Percentiles rank a stretch among this genome's conserved stretches.
These are phyloP conservation scores for Bonnemaisonia californica DNA, from an alignment of 31 red algal species.

Conservation along the genomic window DNA sequence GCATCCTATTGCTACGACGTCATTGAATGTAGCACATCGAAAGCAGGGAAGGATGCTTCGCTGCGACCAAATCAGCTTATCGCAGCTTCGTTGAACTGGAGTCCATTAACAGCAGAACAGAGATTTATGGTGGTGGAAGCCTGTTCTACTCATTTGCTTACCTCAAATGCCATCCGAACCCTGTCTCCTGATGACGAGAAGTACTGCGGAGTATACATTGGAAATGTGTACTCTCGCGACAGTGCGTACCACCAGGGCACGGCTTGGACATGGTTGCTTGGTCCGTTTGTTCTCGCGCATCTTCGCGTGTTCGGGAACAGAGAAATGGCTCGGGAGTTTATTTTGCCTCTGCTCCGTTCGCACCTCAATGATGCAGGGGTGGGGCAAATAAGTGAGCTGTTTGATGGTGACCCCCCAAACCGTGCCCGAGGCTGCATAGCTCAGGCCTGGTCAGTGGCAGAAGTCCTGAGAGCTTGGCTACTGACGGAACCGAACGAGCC, in stretches of 20 bases:
- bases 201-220: conserved; percentile 53
- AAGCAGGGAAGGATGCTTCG: conserved; percentile 28
- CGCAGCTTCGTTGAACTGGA: conserved; percentile 71
- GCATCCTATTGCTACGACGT: conserved; percentile 63
- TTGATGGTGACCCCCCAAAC: conserved; percentile 67
- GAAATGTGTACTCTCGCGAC: conserved; percentile 55
- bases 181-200: conserved; percentile 43
- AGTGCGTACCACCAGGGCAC: conserved; percentile 63
- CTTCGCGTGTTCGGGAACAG: conserved; percentile 53
- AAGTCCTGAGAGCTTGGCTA: conserved; percentile 58
- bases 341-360: conserved; percentile 58
- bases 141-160: conserved; percentile 53
- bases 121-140: conserved; percentile 60
- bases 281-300: conserved; percentile 63
- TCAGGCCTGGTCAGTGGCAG: conserved; percentile 78
- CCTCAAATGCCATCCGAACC: conserved; percentile 55
- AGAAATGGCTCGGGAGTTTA: conserved; percentile 45
- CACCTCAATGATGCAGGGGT: conserved; percentile 68
- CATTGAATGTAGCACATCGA: conserved; percentile 44
- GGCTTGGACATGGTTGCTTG: conserved; percentile 65
- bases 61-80: conserved; percentile 68
- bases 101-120: conserved; percentile 62
- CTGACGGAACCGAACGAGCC: conserved; percentile 47
- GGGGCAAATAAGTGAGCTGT: conserved; percentile 60
- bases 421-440: conserved; percentile 65